These are phyloP conservation scores for Pseudogymnoascus sp. DNA, from an alignment of 2,329 filamentous ascomycete species.

Conservation along the genomic window DNA sequence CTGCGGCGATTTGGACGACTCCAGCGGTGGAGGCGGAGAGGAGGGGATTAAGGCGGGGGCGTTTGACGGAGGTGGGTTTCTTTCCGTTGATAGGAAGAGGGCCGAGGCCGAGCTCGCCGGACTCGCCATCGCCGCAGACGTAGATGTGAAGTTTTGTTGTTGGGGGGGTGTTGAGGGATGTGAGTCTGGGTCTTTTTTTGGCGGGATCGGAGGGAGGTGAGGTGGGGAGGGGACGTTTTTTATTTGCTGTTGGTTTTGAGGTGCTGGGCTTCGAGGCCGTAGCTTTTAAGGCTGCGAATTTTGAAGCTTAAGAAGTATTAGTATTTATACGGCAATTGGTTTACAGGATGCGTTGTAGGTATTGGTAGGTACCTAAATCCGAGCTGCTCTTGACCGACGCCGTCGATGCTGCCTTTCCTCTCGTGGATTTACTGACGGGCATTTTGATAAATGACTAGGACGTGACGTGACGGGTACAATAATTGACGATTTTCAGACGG, in stretches of 20 bases:
- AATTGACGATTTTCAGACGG: background rate
- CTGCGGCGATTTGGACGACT: constrained; percentile 68
- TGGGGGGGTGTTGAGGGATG: background rate
- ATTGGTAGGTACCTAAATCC: background rate
- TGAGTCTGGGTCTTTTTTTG: background rate
- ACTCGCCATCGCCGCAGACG: background rate
- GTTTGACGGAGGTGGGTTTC: constrained; percentile 63
- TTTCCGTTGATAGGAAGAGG: constrained; percentile 52
- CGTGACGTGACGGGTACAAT: background rate
- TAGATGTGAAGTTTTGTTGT: background rate
- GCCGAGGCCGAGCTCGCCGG: constrained; percentile 66
- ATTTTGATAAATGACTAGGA: background rate
- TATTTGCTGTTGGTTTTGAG: background rate
- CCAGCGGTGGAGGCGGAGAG: constrained; percentile 50
- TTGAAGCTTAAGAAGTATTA: background rate
- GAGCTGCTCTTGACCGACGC: background rate
- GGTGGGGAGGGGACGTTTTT: background rate
- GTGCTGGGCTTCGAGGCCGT: background rate
- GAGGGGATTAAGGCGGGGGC: constrained; percentile 60
- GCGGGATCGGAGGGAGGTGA: background rate
- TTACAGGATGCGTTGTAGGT: background rate
- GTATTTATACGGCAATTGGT: background rate
- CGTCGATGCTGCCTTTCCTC: background rate
- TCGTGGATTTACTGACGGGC: background rate
- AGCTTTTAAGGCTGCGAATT: background rate